Conservation (phyloP, 495 filamentous ascomycete species). For the Penicillium diatomitis region DNA sequence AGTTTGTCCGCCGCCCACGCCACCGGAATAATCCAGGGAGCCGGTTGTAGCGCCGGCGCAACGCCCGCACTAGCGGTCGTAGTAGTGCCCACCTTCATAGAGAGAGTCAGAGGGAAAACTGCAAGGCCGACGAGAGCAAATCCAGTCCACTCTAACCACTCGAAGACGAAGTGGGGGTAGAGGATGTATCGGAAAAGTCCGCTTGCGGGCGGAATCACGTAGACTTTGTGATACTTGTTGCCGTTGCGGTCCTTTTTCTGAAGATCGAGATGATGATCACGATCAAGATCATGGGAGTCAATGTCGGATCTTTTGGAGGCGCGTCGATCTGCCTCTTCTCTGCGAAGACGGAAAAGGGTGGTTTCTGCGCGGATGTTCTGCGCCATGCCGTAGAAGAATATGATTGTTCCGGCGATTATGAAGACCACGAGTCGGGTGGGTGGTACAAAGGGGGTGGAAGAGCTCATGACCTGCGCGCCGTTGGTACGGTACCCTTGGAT, state of each 20-base stretch:
- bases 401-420: slow-evolving; percentile 38
- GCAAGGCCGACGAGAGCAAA: slow-evolving; percentile 60
- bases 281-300: slow-evolving; percentile 7
- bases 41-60: slow-evolving; percentile 19
- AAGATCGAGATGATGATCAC: no score
- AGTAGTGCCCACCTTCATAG: slow-evolving; percentile 1
- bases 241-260: not conserved
- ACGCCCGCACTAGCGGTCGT: not conserved
- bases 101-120: slow-evolving; percentile 14
- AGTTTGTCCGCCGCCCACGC: slow-evolving; percentile 31
- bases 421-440: not conserved
- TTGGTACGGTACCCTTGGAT: slow-evolving; percentile 10
- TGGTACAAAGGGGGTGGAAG: not conserved
- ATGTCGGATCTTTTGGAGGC: slow-evolving; percentile 37
- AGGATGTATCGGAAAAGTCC: slow-evolving; percentile 77
- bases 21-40: slow-evolving; percentile 47
- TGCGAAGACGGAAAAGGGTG: slow-evolving; percentile 47
- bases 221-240: slow-evolving; percentile 62
- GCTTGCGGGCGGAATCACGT: slow-evolving; percentile 76
- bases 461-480: slow-evolving; percentile 1
- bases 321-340: slow-evolving; percentile 32
- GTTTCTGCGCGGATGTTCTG: slow-evolving; percentile 76
- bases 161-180: slow-evolving; percentile 86
- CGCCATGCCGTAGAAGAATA: slow-evolving; percentile 61
- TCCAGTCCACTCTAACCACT: slow-evolving; percentile 94